Evolutionary conservation across 495 filamentous ascomycete species (phyloP), one percentile per base, ranked within the genome.

Genomic region (Patellaria atrata): DNA sequence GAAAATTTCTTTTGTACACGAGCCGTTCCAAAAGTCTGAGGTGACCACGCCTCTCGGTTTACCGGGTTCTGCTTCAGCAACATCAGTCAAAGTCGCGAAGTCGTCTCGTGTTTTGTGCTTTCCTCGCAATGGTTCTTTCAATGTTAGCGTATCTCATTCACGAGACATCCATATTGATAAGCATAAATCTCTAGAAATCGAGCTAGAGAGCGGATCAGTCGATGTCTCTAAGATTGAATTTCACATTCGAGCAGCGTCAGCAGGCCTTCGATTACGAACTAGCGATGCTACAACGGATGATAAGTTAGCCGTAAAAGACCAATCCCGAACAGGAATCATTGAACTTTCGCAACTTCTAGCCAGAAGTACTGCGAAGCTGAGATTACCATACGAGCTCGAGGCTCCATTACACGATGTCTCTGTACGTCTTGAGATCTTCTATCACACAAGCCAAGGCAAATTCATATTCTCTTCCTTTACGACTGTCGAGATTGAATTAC

Each of bases 371-470:
- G 57, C 70, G 13, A 64, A 57, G 22, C 57, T 94, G 23, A 58
- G 67, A 13, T 65, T 96, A 24, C 91, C 91, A 0, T 96, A 86
- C 47, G 86, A 76, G 2, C 62, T 91, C 5, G 89, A 99, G 50
- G 73, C 77, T 36, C 73, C 83, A 24, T 66, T 81, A 1, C 65
- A 63, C 2, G 74, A 73, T 20, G 67, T 96, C 10, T 69, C 73
- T 7, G 64, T 92, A 32, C 77, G 76, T 30, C 55, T 83, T 21
- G 86, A 96, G 40, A 63, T 89, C 14, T 62, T 57, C 1, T 99
- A 94, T 48, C 63, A 70, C 12, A 94, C 87, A 0, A 64, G 73
- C 4, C 58, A 69, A 10, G 84, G 83, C 1, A 60, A 55, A 20
- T 94, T 89, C 44, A 60, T 65, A 33, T 93, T 78, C 48, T 68